A percentile compares a stretch with the other conserved stretches of the same genome.
Evolutionary conservation across 1,139 yeast genomes (phyloP).

Genomic region (Taiozyma sp.): DNA sequence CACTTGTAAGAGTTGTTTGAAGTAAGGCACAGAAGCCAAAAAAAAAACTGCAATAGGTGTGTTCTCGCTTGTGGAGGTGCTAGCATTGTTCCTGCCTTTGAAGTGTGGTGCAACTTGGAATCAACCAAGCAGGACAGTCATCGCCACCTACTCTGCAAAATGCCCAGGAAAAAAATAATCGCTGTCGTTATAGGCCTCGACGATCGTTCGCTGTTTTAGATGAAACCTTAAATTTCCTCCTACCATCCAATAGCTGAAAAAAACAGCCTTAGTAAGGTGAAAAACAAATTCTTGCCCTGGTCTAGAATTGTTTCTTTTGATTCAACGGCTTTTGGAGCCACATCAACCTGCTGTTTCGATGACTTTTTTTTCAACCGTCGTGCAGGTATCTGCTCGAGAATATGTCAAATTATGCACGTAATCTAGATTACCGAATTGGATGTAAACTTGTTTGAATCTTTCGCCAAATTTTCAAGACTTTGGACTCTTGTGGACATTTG

Average conservation of each 20-base stretch:
- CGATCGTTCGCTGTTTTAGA: background rate
- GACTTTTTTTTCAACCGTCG: background rate
- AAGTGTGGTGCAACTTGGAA: background rate
- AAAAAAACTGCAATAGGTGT: too few relatives aligned
- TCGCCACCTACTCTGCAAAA: background rate
- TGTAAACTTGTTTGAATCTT: too few relatives aligned
- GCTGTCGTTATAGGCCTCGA: background rate
- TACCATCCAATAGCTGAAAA: background rate
- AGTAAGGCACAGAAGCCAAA: too few relatives aligned
- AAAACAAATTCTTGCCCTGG: too few relatives aligned
- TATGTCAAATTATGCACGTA: background rate
- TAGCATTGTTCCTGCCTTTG: too few relatives aligned
- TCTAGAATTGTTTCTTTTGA: background rate
- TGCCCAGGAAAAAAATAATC: background rate
- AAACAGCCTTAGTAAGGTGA: background rate
- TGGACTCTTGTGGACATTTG: too few relatives aligned
- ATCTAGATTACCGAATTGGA: background rate
- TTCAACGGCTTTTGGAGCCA: background rate
- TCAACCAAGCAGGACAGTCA: background rate
- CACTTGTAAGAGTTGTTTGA: too few relatives aligned
- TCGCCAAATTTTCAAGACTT: too few relatives aligned
- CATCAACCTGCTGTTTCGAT: background rate
- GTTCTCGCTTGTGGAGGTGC: too few relatives aligned
- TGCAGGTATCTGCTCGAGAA: background rate
- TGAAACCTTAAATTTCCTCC: background rate